Percentiles rank a stretch among this genome's conserved stretches.
These are phyloP conservation scores for Entomortierella chlamydospora DNA, from an alignment of 192 early-diverging fungal genomes.

Conservation along the genomic window DNA sequence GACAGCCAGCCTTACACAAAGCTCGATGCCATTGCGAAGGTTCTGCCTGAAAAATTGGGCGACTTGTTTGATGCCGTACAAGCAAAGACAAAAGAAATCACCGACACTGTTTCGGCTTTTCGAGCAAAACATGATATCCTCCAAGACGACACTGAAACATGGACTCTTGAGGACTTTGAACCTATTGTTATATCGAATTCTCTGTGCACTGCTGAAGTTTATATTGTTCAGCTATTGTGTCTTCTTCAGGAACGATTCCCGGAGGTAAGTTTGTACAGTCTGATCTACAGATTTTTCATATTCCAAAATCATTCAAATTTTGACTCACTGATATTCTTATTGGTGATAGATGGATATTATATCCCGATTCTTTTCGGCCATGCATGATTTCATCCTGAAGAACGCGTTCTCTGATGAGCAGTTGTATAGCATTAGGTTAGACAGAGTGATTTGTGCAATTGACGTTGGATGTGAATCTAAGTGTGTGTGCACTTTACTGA, in stretches of 20 bases:
- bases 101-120: not conserved
- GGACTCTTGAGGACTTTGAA: slow-evolving; percentile 1
- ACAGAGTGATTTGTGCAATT: not conserved
- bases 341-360: slow-evolving; percentile 20
- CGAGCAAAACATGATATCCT: slow-evolving; percentile 4
- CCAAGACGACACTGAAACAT: not conserved
- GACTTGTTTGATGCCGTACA: slow-evolving; percentile 32
- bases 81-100: slow-evolving; percentile 12
- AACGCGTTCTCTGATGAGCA: not conserved
- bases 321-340: not conserved
- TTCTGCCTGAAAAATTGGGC: slow-evolving; percentile 18
- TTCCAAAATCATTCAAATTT: too few species aligned
- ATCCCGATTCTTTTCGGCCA: not conserved
- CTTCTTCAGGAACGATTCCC: slow-evolving; percentile 18
- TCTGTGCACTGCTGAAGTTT: slow-evolving; percentile 3
- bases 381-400: slow-evolving; percentile 15
- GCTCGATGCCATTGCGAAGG: slow-evolving; percentile 9
- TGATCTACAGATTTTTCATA: too few species aligned
- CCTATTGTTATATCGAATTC: slow-evolving; percentile 14
- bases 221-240: slow-evolving; percentile 24
- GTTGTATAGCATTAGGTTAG: slow-evolving; percentile 5
- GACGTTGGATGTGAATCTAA: not conserved
- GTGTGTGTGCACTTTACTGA: too few species aligned
- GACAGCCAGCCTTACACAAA: slow-evolving; percentile 35
- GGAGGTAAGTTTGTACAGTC: slow-evolving; percentile 14